phyloP scores from a whole-genome alignment of 1,284 basidiomycete species.

The Cryptococcus sp. region DNA sequence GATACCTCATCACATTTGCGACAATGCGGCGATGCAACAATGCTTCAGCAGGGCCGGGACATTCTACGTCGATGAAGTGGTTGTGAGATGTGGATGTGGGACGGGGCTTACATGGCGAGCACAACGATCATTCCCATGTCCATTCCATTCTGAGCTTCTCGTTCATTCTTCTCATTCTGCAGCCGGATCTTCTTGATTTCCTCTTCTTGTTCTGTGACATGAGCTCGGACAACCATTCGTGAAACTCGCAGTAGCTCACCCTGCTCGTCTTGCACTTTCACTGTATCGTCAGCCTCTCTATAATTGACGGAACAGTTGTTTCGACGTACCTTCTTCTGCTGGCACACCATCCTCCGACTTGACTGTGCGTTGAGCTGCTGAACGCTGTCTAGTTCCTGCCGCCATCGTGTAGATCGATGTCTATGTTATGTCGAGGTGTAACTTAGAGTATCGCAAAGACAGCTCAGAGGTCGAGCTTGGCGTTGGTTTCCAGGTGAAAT shows the following conservation, averaged over 20 bases:
- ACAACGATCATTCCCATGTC: conserved; percentile 28
- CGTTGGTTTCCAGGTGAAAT: too few relatives aligned
- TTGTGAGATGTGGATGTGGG: too few relatives aligned
- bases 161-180: conserved; percentile 24
- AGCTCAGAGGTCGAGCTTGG: too few relatives aligned
- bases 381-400: conserved; percentile 9
- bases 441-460: too few relatives aligned
- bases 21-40: too few relatives aligned
- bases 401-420: not conserved
- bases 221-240: too few relatives aligned
- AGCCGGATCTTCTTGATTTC: conserved; percentile 25
- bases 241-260: not conserved
- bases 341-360: conserved; percentile 2
- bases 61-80: too few relatives aligned
- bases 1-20: too few relatives aligned
- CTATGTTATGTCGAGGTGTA: too few relatives aligned
- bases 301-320: not conserved
- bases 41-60: too few relatives aligned
- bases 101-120: conserved; percentile 27
- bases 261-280: conserved; percentile 5
- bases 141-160: conserved; percentile 19
- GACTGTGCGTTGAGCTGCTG: conserved; percentile 11
- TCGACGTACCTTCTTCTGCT: not conserved
- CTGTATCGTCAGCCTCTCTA: not conserved
- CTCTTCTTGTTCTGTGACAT: conserved; percentile 32